A percentile compares a stretch with the other conserved stretches of the same genome.
These are phyloP conservation scores for Trichoderma pleuroti DNA, from an alignment of 2,329 filamentous ascomycete genomes.

Conservation along the genomic window DNA sequence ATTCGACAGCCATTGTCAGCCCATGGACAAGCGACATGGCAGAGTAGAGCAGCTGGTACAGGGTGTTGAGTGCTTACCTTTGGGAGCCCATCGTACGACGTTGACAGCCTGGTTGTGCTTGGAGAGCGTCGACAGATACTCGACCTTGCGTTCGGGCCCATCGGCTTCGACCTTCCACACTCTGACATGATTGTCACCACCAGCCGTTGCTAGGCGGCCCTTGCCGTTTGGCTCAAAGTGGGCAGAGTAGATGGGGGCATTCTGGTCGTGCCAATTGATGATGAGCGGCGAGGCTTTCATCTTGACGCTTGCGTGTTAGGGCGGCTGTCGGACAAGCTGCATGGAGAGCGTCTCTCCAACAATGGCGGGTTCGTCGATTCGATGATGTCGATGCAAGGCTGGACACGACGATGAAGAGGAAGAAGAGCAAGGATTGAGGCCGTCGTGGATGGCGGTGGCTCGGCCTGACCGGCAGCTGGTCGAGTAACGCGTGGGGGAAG, in stretches of 20 bases:
- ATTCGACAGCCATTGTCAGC: conserved; percentile 18
- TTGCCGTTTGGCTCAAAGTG: conserved; percentile 94
- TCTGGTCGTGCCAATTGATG: conserved; percentile 98
- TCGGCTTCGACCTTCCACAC: conserved; percentile 87
- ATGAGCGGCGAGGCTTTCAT: conserved; percentile 98
- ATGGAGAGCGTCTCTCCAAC: conserved; percentile 24
- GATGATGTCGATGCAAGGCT: background rate
- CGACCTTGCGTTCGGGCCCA: conserved; percentile 82
- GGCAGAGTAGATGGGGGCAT: conserved; percentile 92
- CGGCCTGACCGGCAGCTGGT: conserved; percentile 1
- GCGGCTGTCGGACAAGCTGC: conserved; percentile 29
- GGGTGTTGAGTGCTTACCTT: conserved; percentile 56
- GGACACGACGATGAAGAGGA: background rate
- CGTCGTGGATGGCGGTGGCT: background rate
- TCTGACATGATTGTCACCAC: conserved; percentile 94
- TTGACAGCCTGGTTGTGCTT: conserved; percentile 98
- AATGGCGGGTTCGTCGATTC: background rate
- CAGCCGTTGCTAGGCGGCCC: conserved; percentile 86
- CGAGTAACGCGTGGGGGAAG: conserved; percentile 5
- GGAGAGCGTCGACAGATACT: conserved; percentile 84
- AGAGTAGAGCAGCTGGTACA: background rate
- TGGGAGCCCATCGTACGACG: conserved; percentile 92
- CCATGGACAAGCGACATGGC: background rate
- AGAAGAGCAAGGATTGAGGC: background rate
- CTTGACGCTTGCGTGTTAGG: conserved; percentile 35